Evolutionary conservation across 2,329 filamentous ascomycete genomes (phyloP).

Genomic region (Fusarium phyllophilum): DNA sequence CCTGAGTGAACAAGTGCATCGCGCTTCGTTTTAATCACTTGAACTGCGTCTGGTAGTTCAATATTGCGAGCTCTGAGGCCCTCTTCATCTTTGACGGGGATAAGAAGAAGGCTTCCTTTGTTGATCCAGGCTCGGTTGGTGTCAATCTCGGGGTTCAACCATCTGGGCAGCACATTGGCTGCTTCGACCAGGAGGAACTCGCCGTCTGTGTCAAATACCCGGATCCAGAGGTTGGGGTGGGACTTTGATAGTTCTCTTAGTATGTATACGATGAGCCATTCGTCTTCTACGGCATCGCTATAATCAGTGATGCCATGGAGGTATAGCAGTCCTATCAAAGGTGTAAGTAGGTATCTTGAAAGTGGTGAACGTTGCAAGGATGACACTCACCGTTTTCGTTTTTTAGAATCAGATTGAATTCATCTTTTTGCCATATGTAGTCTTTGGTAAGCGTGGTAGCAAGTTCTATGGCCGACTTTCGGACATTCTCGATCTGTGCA

Average conservation of each 20-base stretch:
- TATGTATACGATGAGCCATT: slow-evolving; percentile 95
- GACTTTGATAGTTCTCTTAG: slow-evolving; percentile 81
- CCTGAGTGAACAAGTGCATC: slow-evolving; percentile 74
- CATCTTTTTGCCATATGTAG: slow-evolving; percentile 95
- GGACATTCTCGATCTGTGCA: slow-evolving; percentile 74
- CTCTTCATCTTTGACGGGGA: slow-evolving; percentile 62
- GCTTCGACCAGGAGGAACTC: slow-evolving; percentile 96
- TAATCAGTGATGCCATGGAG: slow-evolving; percentile 85
- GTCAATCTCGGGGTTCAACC: slow-evolving; percentile 92
- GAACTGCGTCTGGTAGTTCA: slow-evolving; percentile 71
- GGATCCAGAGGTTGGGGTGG: slow-evolving; percentile 81
- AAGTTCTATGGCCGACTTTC: slow-evolving; percentile 74
- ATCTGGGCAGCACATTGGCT: slow-evolving; percentile 84
- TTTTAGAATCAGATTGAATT: slow-evolving; percentile 75
- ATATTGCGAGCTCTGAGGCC: slow-evolving; percentile 57
- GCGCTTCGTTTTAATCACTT: slow-evolving; percentile 66
- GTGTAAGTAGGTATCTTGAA: neutral
- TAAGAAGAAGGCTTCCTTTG: slow-evolving; percentile 77
- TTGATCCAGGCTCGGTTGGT: slow-evolving; percentile 92
- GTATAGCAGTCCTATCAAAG: slow-evolving; percentile 60
- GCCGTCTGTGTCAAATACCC: slow-evolving; percentile 87
- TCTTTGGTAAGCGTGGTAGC: slow-evolving; percentile 73
- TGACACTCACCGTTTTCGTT: slow-evolving; percentile 62
- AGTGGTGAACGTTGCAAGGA: neutral
- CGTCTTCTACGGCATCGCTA: slow-evolving; percentile 94